These are phyloP conservation scores for Amphirosellinia nigrospora DNA, from an alignment of 495 filamentous ascomycete genomes.

Conservation along the genomic window DNA sequence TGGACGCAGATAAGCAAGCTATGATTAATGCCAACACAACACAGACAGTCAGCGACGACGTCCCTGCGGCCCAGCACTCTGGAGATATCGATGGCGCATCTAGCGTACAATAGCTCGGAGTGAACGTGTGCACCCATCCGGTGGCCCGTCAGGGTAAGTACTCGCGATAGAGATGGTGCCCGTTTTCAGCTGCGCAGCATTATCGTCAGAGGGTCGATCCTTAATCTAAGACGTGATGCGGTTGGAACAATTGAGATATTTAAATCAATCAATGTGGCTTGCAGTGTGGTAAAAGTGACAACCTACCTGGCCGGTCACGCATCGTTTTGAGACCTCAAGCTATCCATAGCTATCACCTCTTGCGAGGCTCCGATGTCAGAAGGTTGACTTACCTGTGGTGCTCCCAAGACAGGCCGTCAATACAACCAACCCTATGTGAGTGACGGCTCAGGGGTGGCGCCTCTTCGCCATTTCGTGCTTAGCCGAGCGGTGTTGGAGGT, in stretches of 20 bases:
- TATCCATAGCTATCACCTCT: neutral
- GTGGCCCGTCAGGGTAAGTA: neutral
- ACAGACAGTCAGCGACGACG: neutral
- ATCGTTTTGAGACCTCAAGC: neutral
- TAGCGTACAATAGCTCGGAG: neutral
- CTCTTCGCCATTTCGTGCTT: conserved; percentile 16
- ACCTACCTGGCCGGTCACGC: neutral
- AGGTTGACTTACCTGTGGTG: neutral
- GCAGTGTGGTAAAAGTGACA: no score
- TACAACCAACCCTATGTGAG: neutral
- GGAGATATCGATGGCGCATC: neutral
- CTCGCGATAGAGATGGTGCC: neutral
- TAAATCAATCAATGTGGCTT: conserved; percentile 6
- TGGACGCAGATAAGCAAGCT: conserved; percentile 3
- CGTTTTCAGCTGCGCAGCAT: conserved; percentile 21
- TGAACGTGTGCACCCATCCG: neutral
- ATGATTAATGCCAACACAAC: conserved; percentile 1
- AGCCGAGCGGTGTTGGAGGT: conserved; percentile 2
- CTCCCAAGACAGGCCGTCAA: neutral
- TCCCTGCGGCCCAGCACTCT: conserved; percentile 12
- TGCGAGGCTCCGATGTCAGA: neutral
- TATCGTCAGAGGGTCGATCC: conserved; percentile 1
- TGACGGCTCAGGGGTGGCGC: neutral
- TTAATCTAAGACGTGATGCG: neutral
- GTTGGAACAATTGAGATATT: neutral